Evolutionary conservation across 768 basidiomycete genomes (phyloP), one percentile per base, ranked within the genome.

Genomic region (Termitomyces sp.): DNA sequence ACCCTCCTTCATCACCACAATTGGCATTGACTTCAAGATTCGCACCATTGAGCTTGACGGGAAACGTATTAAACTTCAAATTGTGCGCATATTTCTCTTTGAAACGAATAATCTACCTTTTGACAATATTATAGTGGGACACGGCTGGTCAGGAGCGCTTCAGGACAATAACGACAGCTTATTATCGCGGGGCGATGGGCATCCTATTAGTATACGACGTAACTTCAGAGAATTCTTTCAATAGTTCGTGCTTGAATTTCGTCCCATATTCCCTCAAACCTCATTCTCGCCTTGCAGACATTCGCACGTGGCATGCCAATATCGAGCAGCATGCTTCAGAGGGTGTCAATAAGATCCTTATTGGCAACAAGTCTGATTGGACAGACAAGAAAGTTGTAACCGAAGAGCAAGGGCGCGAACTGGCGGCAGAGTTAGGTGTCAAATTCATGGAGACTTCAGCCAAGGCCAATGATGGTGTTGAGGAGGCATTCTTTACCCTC

Each of bases 311-410:
- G 97, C 92, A 98, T 73, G 75, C 88, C 36, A 98, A 98, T 71
- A 94, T 98, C 63, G 97, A 98, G 74, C 96, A 98, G 70, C 95
- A 98, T 70, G 97, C 97, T 37, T 97, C 96, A 1, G 94, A 98
- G 64, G 94, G 94, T 37, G 97, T 98, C 62, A 98, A 98, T 85
- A 98, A 98, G 85, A 92, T 99, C 60, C 85, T 98, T 53, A 92
- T 98, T 63, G 97, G 97, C 39, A 99, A 99, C 80, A 99, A 99
- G 74, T 98, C 91, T 45, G 97, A 99, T 73, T 97, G 95, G 94
- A 86, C 87, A 56, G 96, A 98, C 74, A 98, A 97, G 78, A 86
- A 89, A 63, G 89, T 87, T 15, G 92, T 99, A 56, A 87, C 92
- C 5, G 87, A 90, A 70, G 90, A 93, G 67, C 92, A 94, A 75